These are phyloP conservation scores for Hortiboletus flavorubellus DNA, from an alignment of 768 basidiomycete species.

Conservation along the genomic window DNA sequence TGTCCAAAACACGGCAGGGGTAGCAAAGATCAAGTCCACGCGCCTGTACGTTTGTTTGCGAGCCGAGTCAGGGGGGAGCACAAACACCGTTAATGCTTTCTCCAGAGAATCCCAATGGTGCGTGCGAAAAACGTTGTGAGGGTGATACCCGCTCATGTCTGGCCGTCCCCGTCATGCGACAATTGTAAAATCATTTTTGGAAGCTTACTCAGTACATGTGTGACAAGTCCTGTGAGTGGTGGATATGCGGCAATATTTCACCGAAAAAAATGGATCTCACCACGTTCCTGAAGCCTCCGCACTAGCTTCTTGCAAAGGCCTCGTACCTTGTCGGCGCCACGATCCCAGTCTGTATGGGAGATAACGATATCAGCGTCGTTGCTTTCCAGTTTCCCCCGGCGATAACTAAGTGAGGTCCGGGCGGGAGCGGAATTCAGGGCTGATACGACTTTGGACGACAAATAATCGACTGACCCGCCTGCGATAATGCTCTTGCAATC, in stretches of 20 bases:
- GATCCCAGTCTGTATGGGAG: conserved; percentile 55
- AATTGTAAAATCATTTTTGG: background rate
- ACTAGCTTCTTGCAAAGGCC: conserved; percentile 63
- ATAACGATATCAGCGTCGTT: conserved; percentile 92
- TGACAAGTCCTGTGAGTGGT: conserved; percentile 55
- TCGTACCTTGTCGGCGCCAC: conserved; percentile 47
- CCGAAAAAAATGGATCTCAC: conserved; percentile 35
- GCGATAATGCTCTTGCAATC: conserved; percentile 75
- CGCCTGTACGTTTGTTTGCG: conserved; percentile 54
- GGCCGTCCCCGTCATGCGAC: conserved; percentile 9
- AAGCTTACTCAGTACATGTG: conserved; percentile 76
- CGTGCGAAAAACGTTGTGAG: conserved; percentile 49
- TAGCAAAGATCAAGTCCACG: conserved; percentile 81
- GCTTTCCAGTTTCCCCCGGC: conserved; percentile 76
- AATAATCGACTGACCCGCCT: conserved; percentile 60
- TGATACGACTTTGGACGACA: background rate
- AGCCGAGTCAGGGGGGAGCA: conserved; percentile 44
- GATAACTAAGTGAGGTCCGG: conserved; percentile 50
- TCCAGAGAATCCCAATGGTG: conserved; percentile 80
- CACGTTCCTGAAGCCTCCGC: conserved; percentile 50
- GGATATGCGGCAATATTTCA: background rate
- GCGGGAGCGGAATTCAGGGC: background rate
- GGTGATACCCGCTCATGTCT: conserved; percentile 63
- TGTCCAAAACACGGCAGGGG: conserved; percentile 78
- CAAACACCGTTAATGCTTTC: conserved; percentile 80